phyloP scores from a whole-genome alignment of 1,284 basidiomycete genomes.

The Ganoderma boninense region DNA sequence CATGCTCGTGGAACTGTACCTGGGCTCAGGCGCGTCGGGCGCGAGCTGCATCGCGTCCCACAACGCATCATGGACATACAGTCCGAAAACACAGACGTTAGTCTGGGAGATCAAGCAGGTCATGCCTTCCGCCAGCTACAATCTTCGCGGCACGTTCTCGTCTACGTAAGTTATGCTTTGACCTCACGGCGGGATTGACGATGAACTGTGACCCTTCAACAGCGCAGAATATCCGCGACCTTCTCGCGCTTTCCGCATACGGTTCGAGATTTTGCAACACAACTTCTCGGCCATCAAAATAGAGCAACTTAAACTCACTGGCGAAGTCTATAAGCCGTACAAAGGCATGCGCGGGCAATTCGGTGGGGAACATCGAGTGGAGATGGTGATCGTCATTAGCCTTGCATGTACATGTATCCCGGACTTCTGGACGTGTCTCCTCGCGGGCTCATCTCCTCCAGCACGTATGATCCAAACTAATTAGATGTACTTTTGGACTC shows the following conservation, averaged over 20 bases:
- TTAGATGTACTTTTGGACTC: constrained; percentile 32
- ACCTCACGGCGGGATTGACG: neutral
- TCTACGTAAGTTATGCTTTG: constrained; percentile 57
- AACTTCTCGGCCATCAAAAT: constrained; percentile 86
- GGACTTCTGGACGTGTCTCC: neutral
- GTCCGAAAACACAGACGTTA: constrained; percentile 73
- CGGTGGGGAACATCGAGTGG: constrained; percentile 75
- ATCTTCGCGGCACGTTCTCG: constrained; percentile 80
- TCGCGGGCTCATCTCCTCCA: neutral
- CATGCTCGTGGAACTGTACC: constrained; percentile 72
- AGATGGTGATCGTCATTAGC: constrained; percentile 58
- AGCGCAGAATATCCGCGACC: constrained; percentile 56
- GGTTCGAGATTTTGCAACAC: constrained; percentile 77
- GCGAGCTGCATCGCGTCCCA: constrained; percentile 71
- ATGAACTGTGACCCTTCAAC: constrained; percentile 10
- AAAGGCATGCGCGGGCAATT: constrained; percentile 74
- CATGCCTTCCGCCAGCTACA: constrained; percentile 74
- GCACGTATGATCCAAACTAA: constrained; percentile 9
- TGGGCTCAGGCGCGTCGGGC: constrained; percentile 76
- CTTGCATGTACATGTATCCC: constrained; percentile 13
- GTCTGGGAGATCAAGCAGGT: constrained; percentile 82
- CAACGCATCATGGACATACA: constrained; percentile 83
- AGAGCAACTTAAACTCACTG: constrained; percentile 84
- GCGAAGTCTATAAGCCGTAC: constrained; percentile 80
- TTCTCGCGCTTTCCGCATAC: constrained; percentile 75